Evolutionary conservation across 768 basidiomycete genomes (phyloP), one percentile per base, ranked within the genome.

Genomic region (Suillus lakei): DNA sequence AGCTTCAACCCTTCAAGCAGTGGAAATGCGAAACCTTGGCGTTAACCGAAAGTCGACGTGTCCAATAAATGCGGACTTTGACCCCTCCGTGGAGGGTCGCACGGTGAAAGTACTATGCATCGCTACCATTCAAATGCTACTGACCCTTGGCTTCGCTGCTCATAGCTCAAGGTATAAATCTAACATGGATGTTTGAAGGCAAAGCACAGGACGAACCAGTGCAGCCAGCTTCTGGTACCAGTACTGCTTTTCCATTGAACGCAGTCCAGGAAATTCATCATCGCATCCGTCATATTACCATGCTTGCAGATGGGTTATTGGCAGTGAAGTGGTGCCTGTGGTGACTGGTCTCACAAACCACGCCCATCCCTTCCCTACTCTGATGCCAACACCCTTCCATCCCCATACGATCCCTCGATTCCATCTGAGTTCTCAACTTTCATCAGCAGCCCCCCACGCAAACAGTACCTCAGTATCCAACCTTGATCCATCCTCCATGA

Each of bases 21-120:
- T 28, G 56, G 18, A 50, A 60, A 18, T 41, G 41, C 39, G 41
- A 48, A 39, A 65, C 30, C 50, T 48, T 38, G 60, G 7, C 61
- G 39, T 63, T 21, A 50, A 63, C 64, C 16, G 50, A 63, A 62
- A 48, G 72, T 64, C 53, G 68, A 76, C 76, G 75, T 76, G 74
- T 70, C 43, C 28, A 41, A 60, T 60, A 21, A 58, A 54, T 36
- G 34, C 34, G 13, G n/a, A 56, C 55, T 23, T 36, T 58, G 56
- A 58, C 56, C 56, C 56, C 56, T 58, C 56, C 9, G 2, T 38
- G 15, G 38, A 26, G 56, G 56, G 56, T 58, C 56, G 38, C 30
- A 12, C 12, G 28, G 12, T 13, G 5, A 10, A 8, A 44, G 2
- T 4, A 44, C 8, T n/a, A 28, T 26, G 30, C 28, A 51, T 51